Evolutionary conservation across 2,329 filamentous ascomycete genomes (phyloP).

Genomic region (Keithomyces neogunnii): DNA sequence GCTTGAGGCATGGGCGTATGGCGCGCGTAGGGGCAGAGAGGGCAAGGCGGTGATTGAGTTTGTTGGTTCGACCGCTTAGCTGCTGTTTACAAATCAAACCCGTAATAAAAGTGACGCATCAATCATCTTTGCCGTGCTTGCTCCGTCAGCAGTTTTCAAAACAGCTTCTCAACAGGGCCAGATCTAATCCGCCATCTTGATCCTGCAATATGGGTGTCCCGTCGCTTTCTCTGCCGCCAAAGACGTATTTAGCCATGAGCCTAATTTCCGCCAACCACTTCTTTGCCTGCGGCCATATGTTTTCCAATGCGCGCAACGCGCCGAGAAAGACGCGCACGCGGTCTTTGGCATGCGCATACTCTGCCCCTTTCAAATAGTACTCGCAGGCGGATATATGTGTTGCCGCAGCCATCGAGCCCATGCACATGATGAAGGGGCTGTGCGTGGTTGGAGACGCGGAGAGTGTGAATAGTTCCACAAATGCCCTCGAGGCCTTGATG

Average conservation of each 20-base stretch:
- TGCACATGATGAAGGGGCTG: slow-evolving; percentile 14
- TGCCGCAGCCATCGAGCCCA: slow-evolving; percentile 11
- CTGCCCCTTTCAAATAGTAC: slow-evolving; percentile 4
- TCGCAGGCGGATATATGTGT: slow-evolving; percentile 12
- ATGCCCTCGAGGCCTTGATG: slow-evolving; percentile 7
- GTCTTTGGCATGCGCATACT: slow-evolving; percentile 6
- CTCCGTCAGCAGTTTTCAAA: background rate
- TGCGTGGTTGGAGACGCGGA: slow-evolving; percentile 8
- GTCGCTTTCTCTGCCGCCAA: background rate
- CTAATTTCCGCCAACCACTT: slow-evolving; percentile 10
- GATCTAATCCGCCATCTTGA: background rate
- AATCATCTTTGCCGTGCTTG: background rate
- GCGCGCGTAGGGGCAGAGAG: slow-evolving; percentile 11
- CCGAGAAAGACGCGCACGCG: slow-evolving; percentile 12
- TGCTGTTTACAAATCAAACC: background rate
- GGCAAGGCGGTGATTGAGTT: slow-evolving; percentile 21
- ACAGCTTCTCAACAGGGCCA: background rate
- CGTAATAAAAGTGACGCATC: background rate
- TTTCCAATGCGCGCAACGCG: slow-evolving; percentile 8
- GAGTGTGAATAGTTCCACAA: slow-evolving; percentile 10
- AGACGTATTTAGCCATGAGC: slow-evolving; percentile 9
- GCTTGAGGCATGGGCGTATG: slow-evolving; percentile 18
- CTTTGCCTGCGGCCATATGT: slow-evolving; percentile 11
- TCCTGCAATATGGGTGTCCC: background rate
- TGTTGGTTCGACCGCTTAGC: background rate